Evolutionary conservation across 177 flowering plant genomes (phyloP).

Genomic region (Vitis hybrid): DNA sequence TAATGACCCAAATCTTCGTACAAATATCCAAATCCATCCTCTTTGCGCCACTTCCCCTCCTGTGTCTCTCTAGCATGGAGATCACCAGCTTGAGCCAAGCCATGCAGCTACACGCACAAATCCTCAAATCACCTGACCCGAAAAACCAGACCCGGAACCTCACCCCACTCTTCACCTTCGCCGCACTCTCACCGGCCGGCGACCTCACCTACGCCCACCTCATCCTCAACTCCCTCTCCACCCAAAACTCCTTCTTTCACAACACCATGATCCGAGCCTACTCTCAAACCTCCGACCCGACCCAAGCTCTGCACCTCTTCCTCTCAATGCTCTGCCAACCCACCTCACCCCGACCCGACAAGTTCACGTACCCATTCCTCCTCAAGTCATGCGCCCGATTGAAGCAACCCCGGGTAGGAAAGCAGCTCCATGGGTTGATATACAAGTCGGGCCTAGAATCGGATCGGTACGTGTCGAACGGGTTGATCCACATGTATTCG

Average conservation of each 20-base stretch:
- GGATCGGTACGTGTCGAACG: constrained; percentile 29
- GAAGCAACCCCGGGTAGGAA: constrained; percentile 17
- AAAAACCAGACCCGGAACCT: constrained; percentile 18
- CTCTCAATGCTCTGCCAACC: constrained; percentile 22
- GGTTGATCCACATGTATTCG: constrained; percentile 47
- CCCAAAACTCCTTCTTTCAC: constrained; percentile 36
- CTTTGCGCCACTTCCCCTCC: background rate
- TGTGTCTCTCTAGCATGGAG: constrained; percentile 22
- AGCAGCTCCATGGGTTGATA: constrained; percentile 26
- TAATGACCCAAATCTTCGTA: too few species aligned
- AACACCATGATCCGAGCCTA: constrained; percentile 49
- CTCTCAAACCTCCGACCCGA: constrained; percentile 30
- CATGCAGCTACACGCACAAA: constrained; percentile 42
- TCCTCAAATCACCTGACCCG: constrained; percentile 29
- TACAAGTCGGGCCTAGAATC: constrained; percentile 20
- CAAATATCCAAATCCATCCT: background rate
- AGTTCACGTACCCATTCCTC: constrained; percentile 40
- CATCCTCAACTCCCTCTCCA: constrained; percentile 31
- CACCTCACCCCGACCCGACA: constrained; percentile 26
- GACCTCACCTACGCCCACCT: constrained; percentile 37
- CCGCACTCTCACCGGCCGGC: constrained; percentile 41
- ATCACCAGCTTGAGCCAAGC: constrained; percentile 38
- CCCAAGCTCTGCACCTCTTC: constrained; percentile 26
- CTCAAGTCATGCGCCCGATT: constrained; percentile 34
- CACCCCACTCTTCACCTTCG: constrained; percentile 43